These are phyloP conservation scores for Agrocybe praecox DNA, from an alignment of 768 basidiomycete species.

Conservation along the genomic window DNA sequence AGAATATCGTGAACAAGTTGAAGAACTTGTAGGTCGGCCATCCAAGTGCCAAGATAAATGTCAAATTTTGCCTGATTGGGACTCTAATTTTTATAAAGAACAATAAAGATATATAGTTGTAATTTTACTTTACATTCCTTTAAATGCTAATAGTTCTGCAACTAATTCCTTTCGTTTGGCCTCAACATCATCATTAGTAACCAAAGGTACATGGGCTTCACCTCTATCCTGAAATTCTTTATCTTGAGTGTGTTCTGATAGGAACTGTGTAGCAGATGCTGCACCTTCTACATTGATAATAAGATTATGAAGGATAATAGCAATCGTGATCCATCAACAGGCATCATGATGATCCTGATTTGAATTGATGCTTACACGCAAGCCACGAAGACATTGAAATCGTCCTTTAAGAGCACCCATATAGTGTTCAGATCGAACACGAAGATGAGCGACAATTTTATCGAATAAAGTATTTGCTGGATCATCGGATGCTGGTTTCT, in stretches of 20 bases:
- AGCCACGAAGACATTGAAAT: conserved; percentile 31
- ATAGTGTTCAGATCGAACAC: conserved; percentile 37
- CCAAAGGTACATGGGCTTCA: neutral
- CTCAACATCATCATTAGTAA: too few relatives aligned
- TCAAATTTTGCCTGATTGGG: too few relatives aligned
- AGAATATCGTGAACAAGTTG: too few relatives aligned
- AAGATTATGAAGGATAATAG: conserved; percentile 36
- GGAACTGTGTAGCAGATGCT: conserved; percentile 13
- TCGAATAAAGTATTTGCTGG: conserved; percentile 31
- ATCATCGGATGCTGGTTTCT: conserved; percentile 26
- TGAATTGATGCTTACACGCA: conserved; percentile 29
- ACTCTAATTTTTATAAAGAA: too few relatives aligned
- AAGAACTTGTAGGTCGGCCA: too few relatives aligned
- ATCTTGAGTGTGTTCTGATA: neutral
- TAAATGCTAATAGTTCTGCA: too few relatives aligned
- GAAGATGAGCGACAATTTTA: conserved; percentile 23
- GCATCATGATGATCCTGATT: conserved; percentile 27
- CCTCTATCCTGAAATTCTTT: conserved; percentile 2
- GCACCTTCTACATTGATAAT: conserved; percentile 34
- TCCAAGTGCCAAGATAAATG: too few relatives aligned
- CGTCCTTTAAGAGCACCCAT: conserved; percentile 37
- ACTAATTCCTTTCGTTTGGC: too few relatives aligned
- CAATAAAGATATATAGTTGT: too few relatives aligned
- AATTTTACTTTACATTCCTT: too few relatives aligned
- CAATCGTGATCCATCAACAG: conserved; percentile 30